phyloP scores from a whole-genome alignment of 441 rosid species.

The Macaranga tanarius region DNA sequence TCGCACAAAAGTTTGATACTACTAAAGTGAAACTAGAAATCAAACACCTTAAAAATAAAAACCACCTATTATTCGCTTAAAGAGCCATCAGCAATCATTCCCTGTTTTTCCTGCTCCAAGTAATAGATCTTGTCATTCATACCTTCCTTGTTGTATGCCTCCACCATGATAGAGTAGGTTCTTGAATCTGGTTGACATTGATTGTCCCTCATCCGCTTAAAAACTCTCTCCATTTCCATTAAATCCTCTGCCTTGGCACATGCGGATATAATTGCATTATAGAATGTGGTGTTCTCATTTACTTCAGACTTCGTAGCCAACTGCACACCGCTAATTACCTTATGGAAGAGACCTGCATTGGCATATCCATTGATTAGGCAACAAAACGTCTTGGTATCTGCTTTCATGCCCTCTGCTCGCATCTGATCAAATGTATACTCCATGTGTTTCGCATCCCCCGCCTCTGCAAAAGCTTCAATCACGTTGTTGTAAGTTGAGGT shows the following conservation, averaged over 20 bases:
- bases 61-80: slow-evolving; percentile 19
- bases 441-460: slow-evolving; percentile 85
- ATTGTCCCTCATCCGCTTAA: slow-evolving; percentile 68
- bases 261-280: slow-evolving; percentile 69
- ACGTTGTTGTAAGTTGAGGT: slow-evolving; percentile 87
- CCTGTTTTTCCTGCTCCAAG: slow-evolving; percentile 63
- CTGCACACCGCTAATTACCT: slow-evolving; percentile 66
- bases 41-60: too few species aligned
- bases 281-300: slow-evolving; percentile 64
- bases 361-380: slow-evolving; percentile 86
- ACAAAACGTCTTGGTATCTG: slow-evolving; percentile 86
- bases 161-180: slow-evolving; percentile 67
- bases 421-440: slow-evolving; percentile 86
- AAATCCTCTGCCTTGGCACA: slow-evolving; percentile 80
- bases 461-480: slow-evolving; percentile 90
- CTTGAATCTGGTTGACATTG: slow-evolving; percentile 52
- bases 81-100: slow-evolving; percentile 27
- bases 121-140: slow-evolving; percentile 81
- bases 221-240: slow-evolving; percentile 93
- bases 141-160: slow-evolving; percentile 69
- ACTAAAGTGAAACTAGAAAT: too few species aligned
- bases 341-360: slow-evolving; percentile 79
- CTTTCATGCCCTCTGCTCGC: slow-evolving; percentile 77
- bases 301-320: slow-evolving; percentile 77
- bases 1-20: neutral